Base-by-base conservation (phyloP, 441 rosid species). In the Populus tomentosa region DNA sequence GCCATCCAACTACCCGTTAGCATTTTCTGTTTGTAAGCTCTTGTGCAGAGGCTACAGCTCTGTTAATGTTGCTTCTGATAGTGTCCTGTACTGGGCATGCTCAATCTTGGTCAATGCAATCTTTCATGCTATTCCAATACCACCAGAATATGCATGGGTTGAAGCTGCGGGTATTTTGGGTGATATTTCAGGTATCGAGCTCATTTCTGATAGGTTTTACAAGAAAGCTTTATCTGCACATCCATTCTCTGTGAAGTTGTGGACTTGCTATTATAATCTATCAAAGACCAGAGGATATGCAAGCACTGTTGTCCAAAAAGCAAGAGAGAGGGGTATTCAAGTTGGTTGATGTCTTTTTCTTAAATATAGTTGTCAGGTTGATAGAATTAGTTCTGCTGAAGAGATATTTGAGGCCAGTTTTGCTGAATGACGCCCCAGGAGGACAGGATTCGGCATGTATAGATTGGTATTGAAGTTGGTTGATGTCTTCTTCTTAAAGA, bases 71-170 rank as follows among this genome's bases (percentile, higher is more conserved):
- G 38, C 82, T 76, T 79, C 86, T 23, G 79, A 85, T 14, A 78
- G 97, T 76, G 75, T 94, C 63, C 79, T 87, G 42, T 96, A 86
- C 76, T 94, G 98, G 99, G 90, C 93, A 10, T 80, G 91, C 84
- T 84, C 89, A 42, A 82, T 84, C 70, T 79, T 95, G 83, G 86
- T 86, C 10, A 83, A 80, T 46, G 78, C 97, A 13, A 72, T 95
- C 53, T 90, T 88, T 71, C 90, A 87, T 65, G 94, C 93, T 5
- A 50, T 94, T 42, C 98, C 98, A n/a, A 72, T 94, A 63, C 90
- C 98, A 68, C 98, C 98, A 0, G 99, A 92, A 86, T 84, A 70
- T 77, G 82, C 80, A 53, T 96, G 96, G 98, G 92, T 88, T 2
- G 94, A 91, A 72, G 91, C 97, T 81, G 94, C 94, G 3, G 83